These are phyloP conservation scores for Allium fistulosum DNA, from an alignment of 106 monocot species.

Conservation along the genomic window DNA sequence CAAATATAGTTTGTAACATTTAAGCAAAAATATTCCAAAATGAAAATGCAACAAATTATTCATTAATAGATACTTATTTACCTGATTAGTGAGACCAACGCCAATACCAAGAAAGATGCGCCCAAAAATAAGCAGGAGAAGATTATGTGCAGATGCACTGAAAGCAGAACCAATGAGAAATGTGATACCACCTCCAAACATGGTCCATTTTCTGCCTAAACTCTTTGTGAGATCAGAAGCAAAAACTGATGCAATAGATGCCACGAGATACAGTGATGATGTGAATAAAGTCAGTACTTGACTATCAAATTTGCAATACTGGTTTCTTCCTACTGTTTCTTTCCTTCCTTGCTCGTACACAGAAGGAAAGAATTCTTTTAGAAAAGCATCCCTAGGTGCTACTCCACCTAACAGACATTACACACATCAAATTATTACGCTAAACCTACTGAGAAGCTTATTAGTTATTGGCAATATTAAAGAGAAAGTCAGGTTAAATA, in stretches of 20 bases:
- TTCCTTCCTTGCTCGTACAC: background rate
- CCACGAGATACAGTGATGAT: background rate
- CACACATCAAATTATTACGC: background rate
- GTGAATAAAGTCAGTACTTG: constrained; percentile 1
- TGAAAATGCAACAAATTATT: background rate
- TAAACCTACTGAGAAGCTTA: too few species aligned
- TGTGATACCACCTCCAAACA: background rate
- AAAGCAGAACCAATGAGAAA: background rate
- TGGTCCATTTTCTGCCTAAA: background rate
- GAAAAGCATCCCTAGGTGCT: background rate
- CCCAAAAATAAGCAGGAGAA: background rate
- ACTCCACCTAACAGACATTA: background rate
- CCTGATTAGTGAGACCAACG: constrained; percentile 1
- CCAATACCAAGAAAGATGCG: constrained; percentile 1
- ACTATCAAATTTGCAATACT: constrained; percentile 4
- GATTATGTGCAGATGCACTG: too few species aligned
- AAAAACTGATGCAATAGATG: background rate
- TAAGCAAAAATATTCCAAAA: too few species aligned
- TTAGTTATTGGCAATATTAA: too few species aligned
- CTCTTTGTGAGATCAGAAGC: background rate
- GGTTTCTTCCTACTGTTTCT: background rate
- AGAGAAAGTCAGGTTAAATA: too few species aligned
- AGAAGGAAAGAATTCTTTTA: constrained; percentile 1
- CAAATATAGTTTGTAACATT: too few species aligned
- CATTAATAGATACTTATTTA: background rate